phyloP scores from a whole-genome alignment of 2,329 filamentous ascomycete genomes.

The Fusarium neocosmosporiellum region DNA sequence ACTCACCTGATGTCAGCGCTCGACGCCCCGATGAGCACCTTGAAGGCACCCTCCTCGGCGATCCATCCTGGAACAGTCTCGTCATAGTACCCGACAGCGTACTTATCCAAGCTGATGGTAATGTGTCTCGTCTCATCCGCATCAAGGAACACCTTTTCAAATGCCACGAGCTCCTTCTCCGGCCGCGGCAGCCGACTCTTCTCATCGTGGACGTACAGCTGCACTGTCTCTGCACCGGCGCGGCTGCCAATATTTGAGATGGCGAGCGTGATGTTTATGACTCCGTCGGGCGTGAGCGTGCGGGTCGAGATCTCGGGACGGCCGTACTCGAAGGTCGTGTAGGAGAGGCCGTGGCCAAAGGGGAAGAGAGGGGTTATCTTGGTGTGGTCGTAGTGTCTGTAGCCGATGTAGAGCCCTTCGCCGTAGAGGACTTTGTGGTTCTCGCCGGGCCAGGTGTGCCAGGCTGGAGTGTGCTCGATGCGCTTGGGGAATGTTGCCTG shows the following conservation, averaged over 20 bases:
- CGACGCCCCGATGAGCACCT: conserved; percentile 70
- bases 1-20: conserved; percentile 71
- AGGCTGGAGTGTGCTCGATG: conserved; percentile 75
- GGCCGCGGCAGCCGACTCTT: conserved; percentile 72
- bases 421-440: conserved; percentile 76
- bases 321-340: conserved; percentile 76
- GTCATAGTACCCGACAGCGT: conserved; percentile 72
- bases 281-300: conserved; percentile 52
- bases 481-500: conserved; percentile 73
- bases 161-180: conserved; percentile 77
- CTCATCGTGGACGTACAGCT: conserved; percentile 74
- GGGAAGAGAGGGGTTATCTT: conserved; percentile 72
- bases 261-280: conserved; percentile 59
- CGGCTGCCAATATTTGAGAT: conserved; percentile 66
- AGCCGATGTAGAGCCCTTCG: conserved; percentile 79
- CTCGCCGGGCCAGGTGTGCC: conserved; percentile 79
- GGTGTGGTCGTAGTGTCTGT: conserved; percentile 76
- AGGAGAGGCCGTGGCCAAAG: conserved; percentile 80
- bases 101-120: conserved; percentile 58
- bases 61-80: conserved; percentile 69
- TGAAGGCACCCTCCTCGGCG: conserved; percentile 72
- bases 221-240: conserved; percentile 72
- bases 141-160: conserved; percentile 71
- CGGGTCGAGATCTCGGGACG: conserved; percentile 61
- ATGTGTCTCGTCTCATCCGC: conserved; percentile 66